Evolutionary conservation across 352 stramenopile genomes (phyloP).

Genomic region (Globisporangium rhizosaccharum): DNA sequence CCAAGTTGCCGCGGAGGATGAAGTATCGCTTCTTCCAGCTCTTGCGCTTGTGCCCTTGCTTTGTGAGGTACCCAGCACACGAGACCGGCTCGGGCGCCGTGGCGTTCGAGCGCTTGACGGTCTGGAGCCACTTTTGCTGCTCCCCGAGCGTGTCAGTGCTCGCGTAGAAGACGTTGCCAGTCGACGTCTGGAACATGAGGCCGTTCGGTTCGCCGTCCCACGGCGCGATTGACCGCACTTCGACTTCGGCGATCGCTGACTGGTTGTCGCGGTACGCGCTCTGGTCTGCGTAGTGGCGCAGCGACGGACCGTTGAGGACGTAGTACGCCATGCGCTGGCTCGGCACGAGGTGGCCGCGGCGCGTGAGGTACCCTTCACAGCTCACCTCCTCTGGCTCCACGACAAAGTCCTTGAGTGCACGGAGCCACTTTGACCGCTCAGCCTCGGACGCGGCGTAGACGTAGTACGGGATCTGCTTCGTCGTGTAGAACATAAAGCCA

Average conservation of each 20-base stretch:
- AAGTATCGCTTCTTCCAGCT: slow-evolving; percentile 91
- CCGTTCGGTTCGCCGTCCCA: slow-evolving; percentile 82
- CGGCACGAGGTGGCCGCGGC: slow-evolving; percentile 79
- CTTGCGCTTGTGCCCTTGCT: slow-evolving; percentile 88
- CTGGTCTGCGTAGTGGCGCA: slow-evolving; percentile 82
- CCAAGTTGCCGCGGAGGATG: slow-evolving; percentile 65
- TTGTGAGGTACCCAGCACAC: slow-evolving; percentile 83
- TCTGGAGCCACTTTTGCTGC: slow-evolving; percentile 82
- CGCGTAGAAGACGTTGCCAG: slow-evolving; percentile 81
- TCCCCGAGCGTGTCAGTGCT: slow-evolving; percentile 69
- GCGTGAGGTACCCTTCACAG: slow-evolving; percentile 85
- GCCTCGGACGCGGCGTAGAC: slow-evolving; percentile 81
- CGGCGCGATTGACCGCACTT: slow-evolving; percentile 63
- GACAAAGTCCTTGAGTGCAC: slow-evolving; percentile 81
- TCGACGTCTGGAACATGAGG: slow-evolving; percentile 84
- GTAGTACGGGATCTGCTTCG: slow-evolving; percentile 87
- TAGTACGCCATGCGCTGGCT: slow-evolving; percentile 87
- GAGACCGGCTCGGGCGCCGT: slow-evolving; percentile 70
- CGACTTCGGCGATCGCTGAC: slow-evolving; percentile 79
- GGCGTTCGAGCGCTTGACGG: slow-evolving; percentile 59
- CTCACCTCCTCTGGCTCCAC: slow-evolving; percentile 81
- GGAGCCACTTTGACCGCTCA: slow-evolving; percentile 74
- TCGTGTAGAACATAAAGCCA: slow-evolving; percentile 89
- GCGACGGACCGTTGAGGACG: slow-evolving; percentile 73
- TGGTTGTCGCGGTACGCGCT: slow-evolving; percentile 82